Evolutionary conservation across 2,329 filamentous ascomycete genomes (phyloP).

Genomic region (Ophiostoma populinum): DNA sequence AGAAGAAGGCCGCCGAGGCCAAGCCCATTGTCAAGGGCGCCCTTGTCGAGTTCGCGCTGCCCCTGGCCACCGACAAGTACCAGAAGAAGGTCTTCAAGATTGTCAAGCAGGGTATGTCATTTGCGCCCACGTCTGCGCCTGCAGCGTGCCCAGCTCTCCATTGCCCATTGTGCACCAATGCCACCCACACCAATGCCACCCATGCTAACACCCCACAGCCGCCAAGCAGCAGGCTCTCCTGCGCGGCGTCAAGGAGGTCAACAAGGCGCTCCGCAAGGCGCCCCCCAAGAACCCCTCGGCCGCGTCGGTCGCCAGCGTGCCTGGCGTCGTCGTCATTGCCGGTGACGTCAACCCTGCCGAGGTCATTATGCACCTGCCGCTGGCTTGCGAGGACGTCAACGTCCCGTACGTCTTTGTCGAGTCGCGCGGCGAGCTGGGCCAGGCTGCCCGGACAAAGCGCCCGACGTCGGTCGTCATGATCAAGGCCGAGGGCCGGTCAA

Average conservation of each 20-base stretch:
- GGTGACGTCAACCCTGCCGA: constrained; percentile 97
- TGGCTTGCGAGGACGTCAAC: constrained; percentile 95
- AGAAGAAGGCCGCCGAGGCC: background rate
- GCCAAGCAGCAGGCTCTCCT: constrained; percentile 92
- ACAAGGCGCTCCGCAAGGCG: constrained; percentile 94
- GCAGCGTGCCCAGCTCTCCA: too few species aligned
- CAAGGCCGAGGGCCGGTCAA: constrained; percentile 19
- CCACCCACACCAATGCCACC: too few species aligned
- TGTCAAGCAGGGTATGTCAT: constrained; percentile 40
- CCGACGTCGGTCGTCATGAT: constrained; percentile 95
- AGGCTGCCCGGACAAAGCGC: constrained; percentile 85
- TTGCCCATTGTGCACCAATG: too few species aligned
- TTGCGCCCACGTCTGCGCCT: too few species aligned
- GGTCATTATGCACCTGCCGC: constrained; percentile 93
- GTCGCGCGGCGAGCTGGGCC: constrained; percentile 82
- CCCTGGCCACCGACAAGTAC: constrained; percentile 63
- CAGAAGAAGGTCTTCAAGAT: constrained; percentile 49
- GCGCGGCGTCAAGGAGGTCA: constrained; percentile 96
- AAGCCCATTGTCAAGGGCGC: constrained; percentile 21
- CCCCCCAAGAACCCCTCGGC: constrained; percentile 44
- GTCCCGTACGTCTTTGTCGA: constrained; percentile 93
- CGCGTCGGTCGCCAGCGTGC: constrained; percentile 29
- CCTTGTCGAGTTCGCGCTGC: constrained; percentile 69
- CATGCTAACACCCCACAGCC: constrained; percentile 34
- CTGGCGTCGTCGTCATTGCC: constrained; percentile 75